Conservation (phyloP, 2,329 filamentous ascomycete genomes). For the Xylariaceae sp. region DNA sequence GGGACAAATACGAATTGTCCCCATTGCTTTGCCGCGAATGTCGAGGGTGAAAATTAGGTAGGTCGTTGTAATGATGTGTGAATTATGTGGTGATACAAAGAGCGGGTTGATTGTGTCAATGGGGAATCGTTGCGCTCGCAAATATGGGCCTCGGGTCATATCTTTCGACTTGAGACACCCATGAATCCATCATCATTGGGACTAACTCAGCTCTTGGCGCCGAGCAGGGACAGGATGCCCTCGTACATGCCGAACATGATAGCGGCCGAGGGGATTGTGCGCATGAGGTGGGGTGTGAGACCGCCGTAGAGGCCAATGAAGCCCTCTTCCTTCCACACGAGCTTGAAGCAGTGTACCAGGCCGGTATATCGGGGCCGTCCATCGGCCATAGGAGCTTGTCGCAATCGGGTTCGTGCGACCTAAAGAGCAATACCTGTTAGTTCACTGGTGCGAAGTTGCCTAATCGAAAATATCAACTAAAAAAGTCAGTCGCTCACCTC, state of each 20-base stretch:
- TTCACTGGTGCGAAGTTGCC: background rate
- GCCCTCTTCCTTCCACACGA: conserved; percentile 84
- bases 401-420: conserved; percentile 76
- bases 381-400: conserved; percentile 71
- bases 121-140: background rate
- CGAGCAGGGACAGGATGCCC: conserved; percentile 42
- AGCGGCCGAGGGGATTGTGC: conserved; percentile 84
- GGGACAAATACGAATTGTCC: background rate
- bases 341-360: conserved; percentile 78
- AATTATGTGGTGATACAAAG: conserved; percentile 4
- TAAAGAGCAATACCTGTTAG: conserved; percentile 28
- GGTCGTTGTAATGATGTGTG: background rate
- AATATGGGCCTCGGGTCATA: background rate
- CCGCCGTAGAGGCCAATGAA: conserved; percentile 83
- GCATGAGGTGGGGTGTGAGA: conserved; percentile 82
- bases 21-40: background rate
- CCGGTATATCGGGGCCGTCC: conserved; percentile 81
- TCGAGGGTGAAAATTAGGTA: conserved; percentile 4
- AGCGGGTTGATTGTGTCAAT: background rate
- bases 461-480: background rate
- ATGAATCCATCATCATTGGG: background rate
- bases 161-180: background rate
- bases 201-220: conserved; percentile 28
- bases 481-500: conserved; percentile 51
- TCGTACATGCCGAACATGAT: conserved; percentile 95